Conservation (phyloP, 2,329 filamentous ascomycete genomes). For the Pestalotiopsis sp. region DNA sequence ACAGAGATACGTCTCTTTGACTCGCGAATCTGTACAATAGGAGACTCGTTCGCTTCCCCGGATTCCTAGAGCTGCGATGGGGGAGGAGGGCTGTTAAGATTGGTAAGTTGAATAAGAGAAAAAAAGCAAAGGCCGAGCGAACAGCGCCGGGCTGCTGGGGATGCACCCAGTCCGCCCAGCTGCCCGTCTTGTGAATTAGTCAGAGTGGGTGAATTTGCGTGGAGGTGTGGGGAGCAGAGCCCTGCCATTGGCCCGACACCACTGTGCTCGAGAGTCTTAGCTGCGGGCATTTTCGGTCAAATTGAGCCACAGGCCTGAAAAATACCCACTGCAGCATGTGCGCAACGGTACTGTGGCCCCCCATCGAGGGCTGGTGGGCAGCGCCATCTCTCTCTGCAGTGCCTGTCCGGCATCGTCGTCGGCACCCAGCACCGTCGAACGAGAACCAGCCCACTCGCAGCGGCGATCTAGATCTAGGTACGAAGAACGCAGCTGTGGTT, state of each 20-base stretch:
- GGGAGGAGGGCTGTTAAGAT: slow-evolving; percentile 9
- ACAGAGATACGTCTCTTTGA: not conserved
- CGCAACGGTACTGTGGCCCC: not conserved
- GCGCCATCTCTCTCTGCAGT: not conserved
- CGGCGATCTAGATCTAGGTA: not conserved
- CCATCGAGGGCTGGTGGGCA: not conserved
- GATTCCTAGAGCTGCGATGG: not conserved
- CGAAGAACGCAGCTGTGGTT: too few relatives aligned
- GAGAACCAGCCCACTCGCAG: not conserved
- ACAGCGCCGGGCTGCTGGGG: not conserved
- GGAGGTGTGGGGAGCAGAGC: slow-evolving; percentile 3
- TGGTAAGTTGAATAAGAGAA: slow-evolving; percentile 1
- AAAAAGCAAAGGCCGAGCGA: slow-evolving; percentile 12
- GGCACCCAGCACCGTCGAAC: not conserved
- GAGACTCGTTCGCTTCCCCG: slow-evolving; percentile 1
- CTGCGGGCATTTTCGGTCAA: slow-evolving; percentile 4
- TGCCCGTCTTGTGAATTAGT: slow-evolving; percentile 10
- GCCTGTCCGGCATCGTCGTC: not conserved
- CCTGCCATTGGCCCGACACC: not conserved
- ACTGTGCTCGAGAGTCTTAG: not conserved
- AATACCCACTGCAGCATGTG: slow-evolving; percentile 2
- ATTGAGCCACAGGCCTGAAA: not conserved
- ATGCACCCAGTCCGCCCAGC: slow-evolving; percentile 1
- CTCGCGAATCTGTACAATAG: not conserved
- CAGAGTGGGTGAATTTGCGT: slow-evolving; percentile 9